Base-by-base conservation (phyloP, 2,329 filamentous ascomycete genomes). In the Sclerotinia sclerotiorum region DNA sequence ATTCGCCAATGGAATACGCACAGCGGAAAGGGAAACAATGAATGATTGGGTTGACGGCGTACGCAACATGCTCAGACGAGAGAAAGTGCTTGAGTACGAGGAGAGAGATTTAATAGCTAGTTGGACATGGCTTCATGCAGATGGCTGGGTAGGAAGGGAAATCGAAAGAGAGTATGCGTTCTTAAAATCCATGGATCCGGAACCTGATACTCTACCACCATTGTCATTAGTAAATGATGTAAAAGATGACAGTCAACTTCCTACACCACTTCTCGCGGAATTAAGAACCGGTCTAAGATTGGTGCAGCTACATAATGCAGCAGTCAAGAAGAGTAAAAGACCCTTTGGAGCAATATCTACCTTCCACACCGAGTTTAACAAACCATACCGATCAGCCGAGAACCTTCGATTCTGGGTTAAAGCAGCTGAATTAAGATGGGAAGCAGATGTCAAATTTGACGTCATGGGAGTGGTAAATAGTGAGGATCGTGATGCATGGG, bases 331-430 rank as follows among this genome's bases (percentile, higher is more conserved):
- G 77, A 97, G 94, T 29, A 89, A 90, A 76, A 86, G 92, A 42
- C 91, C 91, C 10, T 98, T 98, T 77, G 93, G 94, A 65, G 87
- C 92, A 71, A 97, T 99, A 77, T 93, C 92, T 68, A 86, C 86
- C 13, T 97, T 90, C 79, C 95, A 98, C 78, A 89, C 88, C n/a
- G 93, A 99, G 79, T 94, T 95, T 13, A 89, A 88, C 70, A 98
- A 98, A 80, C 95, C 95, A 0, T 99, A 99, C 79, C 90, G 95
- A 61, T 90, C 90, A 71, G 93, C 94, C 3, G 95, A 99, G 74
- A 99, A 99, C 78, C 84, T 99, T 70, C 88, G 93, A 52, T 99
- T 91, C 82, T 99, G 95, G 94, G 87, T 91, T 80, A 99, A 99
- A 82, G 95, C 94, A 1, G 93, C 94, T 10, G 94, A 99, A 81